Base-by-base conservation (phyloP, 2,329 filamentous ascomycete genomes). In the Alternaria triticimaculans region DNA sequence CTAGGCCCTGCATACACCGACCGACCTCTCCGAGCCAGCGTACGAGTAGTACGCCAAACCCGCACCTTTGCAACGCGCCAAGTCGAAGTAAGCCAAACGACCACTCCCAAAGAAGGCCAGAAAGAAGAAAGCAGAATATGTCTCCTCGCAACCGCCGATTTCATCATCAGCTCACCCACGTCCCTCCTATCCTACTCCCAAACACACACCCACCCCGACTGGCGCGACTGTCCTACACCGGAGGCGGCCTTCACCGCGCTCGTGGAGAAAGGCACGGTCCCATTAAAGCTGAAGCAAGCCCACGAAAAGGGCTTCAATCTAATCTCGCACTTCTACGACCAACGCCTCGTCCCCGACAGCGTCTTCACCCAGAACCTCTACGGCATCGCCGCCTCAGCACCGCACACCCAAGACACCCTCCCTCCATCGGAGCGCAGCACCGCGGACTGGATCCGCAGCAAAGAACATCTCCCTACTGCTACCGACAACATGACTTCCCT, bases 21-120 rank as follows among this genome's bases (percentile, higher is more conserved):
- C 25, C 74, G 78, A 20, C 79, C 78, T 15, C 64, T 86, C 1
- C 68, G 69, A 37, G 80, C 79, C 55, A 76, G 65, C 4, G 81
- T 84, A 2, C 72, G 74, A 18, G 67, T 65, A 15, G 76, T 80
- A 2, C 78, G 85, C 12, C 80, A 82, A 53, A 86, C 85, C 1
- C 77, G 81, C 14, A 82, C 83, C 0, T 87, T 87, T 58, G 80
- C 81, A 3, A 86, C 84, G 0, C 77, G 84, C 3, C 76, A 82
- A 5, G 80, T 87, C 4, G 77, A 83, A 62, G 78, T 86, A 26
- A 79, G 74, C 55, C 85, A 87, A 60, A 78, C 28, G 18, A 23
- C 18, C 18, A 20, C 49, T 26, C 14, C 8, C 11, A 51, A 23
- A 5, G 49, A 78, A 18, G 61, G 58, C 11, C 70, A 80, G 0